These are phyloP conservation scores for Solanum stenotomum DNA, from an alignment of 257 asterid genomes.

Conservation along the genomic window DNA sequence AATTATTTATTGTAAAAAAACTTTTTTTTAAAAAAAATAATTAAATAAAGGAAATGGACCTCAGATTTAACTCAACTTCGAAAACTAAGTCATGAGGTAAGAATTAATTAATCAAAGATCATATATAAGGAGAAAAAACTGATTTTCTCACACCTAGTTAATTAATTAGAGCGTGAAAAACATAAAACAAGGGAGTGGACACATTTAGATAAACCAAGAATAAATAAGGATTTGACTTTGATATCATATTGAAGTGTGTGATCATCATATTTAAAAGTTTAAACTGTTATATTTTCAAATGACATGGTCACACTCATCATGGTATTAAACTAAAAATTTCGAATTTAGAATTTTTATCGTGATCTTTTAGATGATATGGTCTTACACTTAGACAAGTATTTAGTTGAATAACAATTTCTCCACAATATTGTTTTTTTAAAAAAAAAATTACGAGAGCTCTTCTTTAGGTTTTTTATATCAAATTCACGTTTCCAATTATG, in stretches of 20 bases:
- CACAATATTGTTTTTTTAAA: too few species aligned
- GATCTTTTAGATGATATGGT: not conserved
- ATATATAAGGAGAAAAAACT: not conserved
- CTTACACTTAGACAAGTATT: not conserved
- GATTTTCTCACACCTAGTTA: not conserved
- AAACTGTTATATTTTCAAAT: not conserved
- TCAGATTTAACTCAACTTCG: not conserved
- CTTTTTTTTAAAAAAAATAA: not conserved
- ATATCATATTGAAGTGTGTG: too few species aligned
- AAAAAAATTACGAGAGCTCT: not conserved
- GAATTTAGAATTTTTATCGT: too few species aligned
- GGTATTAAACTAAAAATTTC: not conserved
- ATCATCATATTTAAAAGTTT: too few species aligned
- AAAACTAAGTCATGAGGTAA: not conserved
- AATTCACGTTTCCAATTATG: not conserved
- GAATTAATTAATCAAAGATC: not conserved
- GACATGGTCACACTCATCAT: not conserved
- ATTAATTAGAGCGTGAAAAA: not conserved
- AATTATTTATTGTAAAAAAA: not conserved
- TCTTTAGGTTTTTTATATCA: not conserved
- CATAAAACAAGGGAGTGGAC: not conserved
- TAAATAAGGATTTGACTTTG: not conserved
- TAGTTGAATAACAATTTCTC: not conserved
- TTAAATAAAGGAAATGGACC: too few species aligned
- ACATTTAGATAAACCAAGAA: not conserved